Evolutionary conservation across 495 filamentous ascomycete genomes (phyloP).

Genomic region (Physcia stellaris): DNA sequence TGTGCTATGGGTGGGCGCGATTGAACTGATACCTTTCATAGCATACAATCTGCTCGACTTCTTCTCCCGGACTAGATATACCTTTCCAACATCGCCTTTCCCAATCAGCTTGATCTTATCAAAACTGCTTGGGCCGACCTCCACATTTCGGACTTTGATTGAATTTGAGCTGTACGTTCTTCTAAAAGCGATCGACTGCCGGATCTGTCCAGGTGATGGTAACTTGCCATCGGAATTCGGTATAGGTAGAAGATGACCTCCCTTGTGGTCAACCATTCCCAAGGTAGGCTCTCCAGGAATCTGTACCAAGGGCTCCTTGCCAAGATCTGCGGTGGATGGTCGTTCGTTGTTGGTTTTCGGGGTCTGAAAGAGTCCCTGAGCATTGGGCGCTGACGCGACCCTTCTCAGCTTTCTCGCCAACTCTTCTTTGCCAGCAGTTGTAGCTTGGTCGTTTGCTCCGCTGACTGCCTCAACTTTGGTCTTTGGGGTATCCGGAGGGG

Average conservation of each 20-base stretch:
- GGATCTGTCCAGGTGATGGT: slow-evolving; percentile 37
- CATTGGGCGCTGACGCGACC: slow-evolving; percentile 93
- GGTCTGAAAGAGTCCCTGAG: slow-evolving; percentile 76
- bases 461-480: slow-evolving; percentile 60
- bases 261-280: slow-evolving; percentile 39
- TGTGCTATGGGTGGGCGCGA: slow-evolving; percentile 4
- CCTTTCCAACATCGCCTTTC: slow-evolving; percentile 97
- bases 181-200: slow-evolving; percentile 59
- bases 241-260: slow-evolving; percentile 32
- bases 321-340: slow-evolving; percentile 66
- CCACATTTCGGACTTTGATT: slow-evolving; percentile 93
- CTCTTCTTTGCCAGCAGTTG: slow-evolving; percentile 78
- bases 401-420: slow-evolving; percentile 80
- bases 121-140: slow-evolving; percentile 90
- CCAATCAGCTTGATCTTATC: slow-evolving; percentile 99
- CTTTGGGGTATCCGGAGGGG: slow-evolving; percentile 82
- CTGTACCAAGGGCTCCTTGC: slow-evolving; percentile 59
- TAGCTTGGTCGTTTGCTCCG: slow-evolving; percentile 58
- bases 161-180: slow-evolving; percentile 98
- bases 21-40: slow-evolving; percentile 71
- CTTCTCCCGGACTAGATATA: slow-evolving; percentile 95
- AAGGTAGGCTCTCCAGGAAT: slow-evolving; percentile 39
- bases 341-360: slow-evolving; percentile 48
- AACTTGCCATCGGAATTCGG: slow-evolving; percentile 32
- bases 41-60: slow-evolving; percentile 90